Base-by-base conservation (phyloP, 106 monocot genomes). In the Acanthochlamys bracteata region DNA sequence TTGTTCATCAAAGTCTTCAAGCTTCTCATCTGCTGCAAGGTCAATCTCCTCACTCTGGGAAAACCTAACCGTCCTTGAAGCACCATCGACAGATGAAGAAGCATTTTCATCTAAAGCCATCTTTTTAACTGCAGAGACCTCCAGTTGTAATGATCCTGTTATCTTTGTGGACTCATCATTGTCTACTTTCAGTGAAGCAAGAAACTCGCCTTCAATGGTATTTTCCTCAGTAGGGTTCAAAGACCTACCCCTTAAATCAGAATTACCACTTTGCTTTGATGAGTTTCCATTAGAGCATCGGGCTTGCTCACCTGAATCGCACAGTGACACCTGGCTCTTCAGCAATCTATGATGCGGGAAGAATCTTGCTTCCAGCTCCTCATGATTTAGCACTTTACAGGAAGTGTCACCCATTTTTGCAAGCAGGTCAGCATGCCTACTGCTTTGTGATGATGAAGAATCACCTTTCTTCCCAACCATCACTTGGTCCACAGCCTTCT, bases 311-410 rank as follows among this genome's bases (percentile, higher is more conserved):
- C 40, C 64, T 16, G 47, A 69, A 42, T 25, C 11, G 21, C 25
- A 16, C 11, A 59, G 46, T 14, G 79, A 64, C 19, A 19, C 61
- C 25, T 63, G 56, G 45, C 64, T 70, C 43, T 72, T 83, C 24
- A 89, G 72, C 23, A 98, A 58, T 46, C 71, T 88, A 7, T 98
- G 83, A 75, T 92, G 88, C 46, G 98, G 91, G 55, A 89, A 92
- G 71, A 98, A 87, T 58, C 92, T 85, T n/a, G 85, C 85, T 72
- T 92, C 92, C 40, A 92, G 24, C 55, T 88, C 83, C 27, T 89
- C 83, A 70, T 61, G 57, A 39, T 79, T 86, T 65, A 83, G 51
- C 6, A 61, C 65, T 82, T 86, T 12, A 42, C 47, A 12, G 57
- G 59, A 52, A 41, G 11, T 60, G 20, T 17, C 47, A 22, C 14